Base-by-base conservation (phyloP, 345 rosid species). In the Gossypioides kirkii region DNA sequence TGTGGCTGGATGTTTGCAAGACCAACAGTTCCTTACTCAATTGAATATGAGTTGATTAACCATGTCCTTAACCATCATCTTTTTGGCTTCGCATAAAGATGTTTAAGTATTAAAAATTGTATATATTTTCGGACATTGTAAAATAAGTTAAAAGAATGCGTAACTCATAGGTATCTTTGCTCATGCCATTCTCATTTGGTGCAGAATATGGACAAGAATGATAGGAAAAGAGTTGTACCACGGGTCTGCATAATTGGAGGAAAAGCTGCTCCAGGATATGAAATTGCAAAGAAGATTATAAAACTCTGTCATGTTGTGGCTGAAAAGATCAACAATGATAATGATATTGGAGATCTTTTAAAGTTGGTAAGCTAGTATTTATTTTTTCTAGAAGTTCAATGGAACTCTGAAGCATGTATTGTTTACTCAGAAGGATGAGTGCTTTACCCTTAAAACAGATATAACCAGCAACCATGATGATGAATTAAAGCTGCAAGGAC, bases 191-290 rank as follows among this genome's bases (percentile, higher is more conserved):
- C 50, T 72, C 22, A 26, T 23, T 65, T 63, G 59, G 41, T 26
- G 58, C 76, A 84, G 84, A 79, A 81, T 61, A 84, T 84, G 87
- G 74, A 80, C 50, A 65, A 76, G 62, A 77, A 70, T 62, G 84
- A 78, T 54, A 82, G 79, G 76, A 80, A 42, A 67, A 80, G 78
- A 18, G 85, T 84, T 73, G 87, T 82, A 61, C 87, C 87, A 26
- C 86, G 84, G 42, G 86, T 84, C 65, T 82, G 85, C 82, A 84
- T 84, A 42, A 63, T 84, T 68, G 86, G 87, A 59, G 86, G 87
- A 36, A 84, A 82, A 78, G 87, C 87, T 61, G 87, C 87, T 23
- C 87, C 87, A 43, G 87, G 87, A 53, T 84, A 84, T 76, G 82
- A 82, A 72, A 62, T 77, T 36, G 87, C 87, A 64, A 84, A 77